Conservation (phyloP, 176 grass and related monocot species). For the Secale cereale region DNA sequence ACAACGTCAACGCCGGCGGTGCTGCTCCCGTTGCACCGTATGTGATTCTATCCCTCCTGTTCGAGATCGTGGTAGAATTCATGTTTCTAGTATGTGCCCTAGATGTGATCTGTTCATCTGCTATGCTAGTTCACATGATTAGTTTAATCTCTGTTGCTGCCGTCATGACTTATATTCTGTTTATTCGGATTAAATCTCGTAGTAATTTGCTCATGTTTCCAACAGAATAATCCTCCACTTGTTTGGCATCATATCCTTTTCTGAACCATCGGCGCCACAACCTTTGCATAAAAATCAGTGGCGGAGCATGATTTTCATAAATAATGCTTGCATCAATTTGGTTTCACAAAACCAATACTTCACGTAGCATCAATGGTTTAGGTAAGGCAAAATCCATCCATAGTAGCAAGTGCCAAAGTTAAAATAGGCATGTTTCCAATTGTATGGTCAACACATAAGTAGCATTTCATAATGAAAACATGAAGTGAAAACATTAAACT, state of each 20-base stretch:
- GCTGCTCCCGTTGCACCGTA: too few species aligned
- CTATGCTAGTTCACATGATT: too few species aligned
- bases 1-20: too few species aligned
- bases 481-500: neutral
- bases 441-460: neutral
- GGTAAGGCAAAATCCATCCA: too few species aligned
- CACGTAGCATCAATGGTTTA: neutral
- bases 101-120: too few species aligned
- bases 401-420: neutral
- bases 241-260: slow-evolving; percentile 5
- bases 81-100: too few species aligned
- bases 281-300: neutral
- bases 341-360: neutral
- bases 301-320: neutral
- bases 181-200: too few species aligned
- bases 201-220: too few species aligned
- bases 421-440: neutral
- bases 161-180: too few species aligned
- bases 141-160: too few species aligned
- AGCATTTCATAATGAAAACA: neutral
- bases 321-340: neutral
- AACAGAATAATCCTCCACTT: neutral
- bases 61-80: too few species aligned
- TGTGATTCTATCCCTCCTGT: too few species aligned
- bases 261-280: neutral